Evolutionary conservation across 2,329 filamentous ascomycete species (phyloP), one percentile per base, ranked within the genome.

Genomic region (Ceratocystis variospora): DNA sequence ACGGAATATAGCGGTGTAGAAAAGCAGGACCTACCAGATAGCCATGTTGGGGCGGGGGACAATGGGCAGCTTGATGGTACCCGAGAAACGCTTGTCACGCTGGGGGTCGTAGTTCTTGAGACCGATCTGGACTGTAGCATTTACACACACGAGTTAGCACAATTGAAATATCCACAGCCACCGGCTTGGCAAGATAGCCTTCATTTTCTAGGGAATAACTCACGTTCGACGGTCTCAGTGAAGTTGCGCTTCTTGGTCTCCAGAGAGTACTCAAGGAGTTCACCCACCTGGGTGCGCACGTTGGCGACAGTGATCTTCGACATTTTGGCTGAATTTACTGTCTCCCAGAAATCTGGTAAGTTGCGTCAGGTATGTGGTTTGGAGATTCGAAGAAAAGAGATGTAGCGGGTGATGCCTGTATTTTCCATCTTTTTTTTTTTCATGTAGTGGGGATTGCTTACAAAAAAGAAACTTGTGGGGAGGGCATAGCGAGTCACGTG

Each of bases 1-100:
- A 22, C 22, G 31, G 25, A 19, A 48, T 5, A 15, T 41, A n/a
- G 61, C 59, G 17, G 15, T 7, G 28, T 46, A 62, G 45, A 55
- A 41, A 41, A 12, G 37, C 37, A 41, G 37, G 33, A 65, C 73
- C 55, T 73, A 75, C 74, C 88, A 95, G 82, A 95, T 86, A 81
- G 78, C 80, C 90, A 95, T 94, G 83, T 87, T 86, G 77, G 90
- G 94, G 77, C 90, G 91, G 74, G 92, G 94, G 73, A 97, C 84
- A 75, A 86, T 83, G 73, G 93, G 92, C 75, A 97, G 89, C 83
- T 88, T 91, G 84, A 99, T 89, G 79, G 94, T 97, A 80, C 94
- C 94, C 68, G 90, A 96, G 93, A 99, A 99, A 96, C 93, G 93
- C 93, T 99, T 99, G 84, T 99, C 94, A 90, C 94, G 93, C 88